Percentiles rank a stretch among this genome's conserved stretches.
These are phyloP conservation scores for Chromosphaera perkinsii DNA, from an alignment of 208 protist genomes.

Conservation along the genomic window DNA sequence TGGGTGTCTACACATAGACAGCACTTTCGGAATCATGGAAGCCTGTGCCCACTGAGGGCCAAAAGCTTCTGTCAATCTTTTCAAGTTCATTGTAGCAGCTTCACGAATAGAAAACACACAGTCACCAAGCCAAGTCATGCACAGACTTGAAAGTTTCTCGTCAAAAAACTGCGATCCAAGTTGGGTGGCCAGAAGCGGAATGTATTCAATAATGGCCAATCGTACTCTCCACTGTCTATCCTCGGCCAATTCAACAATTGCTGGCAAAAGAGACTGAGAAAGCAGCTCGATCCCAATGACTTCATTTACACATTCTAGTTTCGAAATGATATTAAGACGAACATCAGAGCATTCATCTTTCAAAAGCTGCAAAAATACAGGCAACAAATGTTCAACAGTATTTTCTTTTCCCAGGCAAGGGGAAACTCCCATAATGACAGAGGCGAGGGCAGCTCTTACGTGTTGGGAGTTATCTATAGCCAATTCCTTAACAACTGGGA, in stretches of 20 bases:
- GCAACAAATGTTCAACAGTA: constrained; percentile 68
- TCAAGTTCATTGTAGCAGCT: constrained; percentile 67
- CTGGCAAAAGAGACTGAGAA: constrained; percentile 65
- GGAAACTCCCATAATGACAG: constrained; percentile 66
- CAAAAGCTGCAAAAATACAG: constrained; percentile 72
- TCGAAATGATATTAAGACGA: constrained; percentile 76
- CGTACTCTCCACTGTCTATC: constrained; percentile 80
- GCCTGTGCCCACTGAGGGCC: constrained; percentile 67
- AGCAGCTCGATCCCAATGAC: constrained; percentile 63
- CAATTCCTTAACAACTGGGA: constrained; percentile 54
- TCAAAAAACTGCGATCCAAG: constrained; percentile 69
- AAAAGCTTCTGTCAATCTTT: constrained; percentile 67
- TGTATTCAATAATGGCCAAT: constrained; percentile 77
- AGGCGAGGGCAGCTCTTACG: constrained; percentile 67
- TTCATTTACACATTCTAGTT: constrained; percentile 60
- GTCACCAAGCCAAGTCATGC: constrained; percentile 74
- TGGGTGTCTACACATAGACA: constrained; percentile 53
- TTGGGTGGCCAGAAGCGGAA: constrained; percentile 68
- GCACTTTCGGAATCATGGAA: constrained; percentile 67
- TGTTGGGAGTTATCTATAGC: constrained; percentile 56
- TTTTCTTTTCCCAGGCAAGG: constrained; percentile 66
- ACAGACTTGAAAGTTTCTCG: constrained; percentile 67
- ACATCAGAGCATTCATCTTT: constrained; percentile 68
- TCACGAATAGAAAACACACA: constrained; percentile 73
- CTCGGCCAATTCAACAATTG: constrained; percentile 72